Conservation (phyloP, 768 basidiomycete genomes). For the Calocera viscosa region DNA sequence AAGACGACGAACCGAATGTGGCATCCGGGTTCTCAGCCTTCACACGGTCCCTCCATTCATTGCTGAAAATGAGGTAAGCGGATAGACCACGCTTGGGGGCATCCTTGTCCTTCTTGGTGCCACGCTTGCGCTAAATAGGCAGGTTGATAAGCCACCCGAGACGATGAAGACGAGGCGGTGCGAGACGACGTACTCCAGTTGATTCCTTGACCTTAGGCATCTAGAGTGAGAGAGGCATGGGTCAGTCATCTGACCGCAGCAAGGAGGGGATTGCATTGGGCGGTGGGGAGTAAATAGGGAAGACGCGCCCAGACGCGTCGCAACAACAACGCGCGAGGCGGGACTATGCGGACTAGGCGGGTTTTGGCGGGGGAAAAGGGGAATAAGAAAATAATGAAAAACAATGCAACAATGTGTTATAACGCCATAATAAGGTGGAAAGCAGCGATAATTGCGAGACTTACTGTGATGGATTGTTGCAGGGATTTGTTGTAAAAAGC, state of each 20-base stretch:
- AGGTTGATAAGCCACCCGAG: conserved; percentile 1
- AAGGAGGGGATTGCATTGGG: background rate
- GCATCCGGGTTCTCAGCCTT: conserved; percentile 93
- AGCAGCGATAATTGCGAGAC: background rate
- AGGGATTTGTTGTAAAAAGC: background rate
- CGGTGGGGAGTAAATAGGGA: background rate
- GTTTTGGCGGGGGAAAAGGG: background rate
- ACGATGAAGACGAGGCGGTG: background rate
- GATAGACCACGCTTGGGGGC: conserved; percentile 87
- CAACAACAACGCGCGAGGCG: conserved; percentile 5
- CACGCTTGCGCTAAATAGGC: conserved; percentile 19
- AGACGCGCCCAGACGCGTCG: conserved; percentile 6
- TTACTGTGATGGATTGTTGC: background rate
- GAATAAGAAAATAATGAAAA: background rate
- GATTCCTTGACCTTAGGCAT: conserved; percentile 16
- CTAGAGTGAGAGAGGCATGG: background rate
- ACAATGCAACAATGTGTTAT: conserved; percentile 1
- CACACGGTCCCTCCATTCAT: conserved; percentile 91
- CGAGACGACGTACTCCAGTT: background rate
- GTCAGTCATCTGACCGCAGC: background rate
- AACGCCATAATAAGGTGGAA: background rate
- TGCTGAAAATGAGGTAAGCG: conserved; percentile 98
- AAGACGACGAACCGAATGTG: conserved; percentile 54
- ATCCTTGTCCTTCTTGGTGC: conserved; percentile 53
- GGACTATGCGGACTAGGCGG: background rate